phyloP scores from a whole-genome alignment of 139 green algal genomes.

The Chlamydomonas asymmetrica region DNA sequence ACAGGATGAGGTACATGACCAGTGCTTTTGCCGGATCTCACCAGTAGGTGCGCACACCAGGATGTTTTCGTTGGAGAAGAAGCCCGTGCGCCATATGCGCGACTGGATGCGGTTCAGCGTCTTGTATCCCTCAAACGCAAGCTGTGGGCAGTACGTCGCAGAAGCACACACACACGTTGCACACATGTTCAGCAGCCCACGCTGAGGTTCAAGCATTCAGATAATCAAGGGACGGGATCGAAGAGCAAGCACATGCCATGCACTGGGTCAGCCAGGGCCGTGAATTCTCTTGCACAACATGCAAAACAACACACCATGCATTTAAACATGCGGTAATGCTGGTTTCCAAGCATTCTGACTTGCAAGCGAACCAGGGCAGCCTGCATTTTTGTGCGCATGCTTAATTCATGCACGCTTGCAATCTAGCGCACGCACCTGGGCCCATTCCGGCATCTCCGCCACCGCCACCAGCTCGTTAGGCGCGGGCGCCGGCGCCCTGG shows the following conservation, averaged over 20 bases:
- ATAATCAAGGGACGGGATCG: no score
- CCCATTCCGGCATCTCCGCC: slow-evolving; percentile 77
- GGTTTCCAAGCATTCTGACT: no score
- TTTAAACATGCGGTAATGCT: no score
- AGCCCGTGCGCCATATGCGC: slow-evolving; percentile 83
- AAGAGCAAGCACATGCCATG: no score
- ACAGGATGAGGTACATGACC: no score
- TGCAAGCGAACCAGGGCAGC: no score
- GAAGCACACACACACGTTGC: not conserved
- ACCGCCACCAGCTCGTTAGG: slow-evolving; percentile 74
- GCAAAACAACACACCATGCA: not conserved
- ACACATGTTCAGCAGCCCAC: not conserved
- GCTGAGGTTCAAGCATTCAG: no score
- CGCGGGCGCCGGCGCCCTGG: slow-evolving; percentile 23
- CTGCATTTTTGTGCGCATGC: no score
- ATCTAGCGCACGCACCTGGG: slow-evolving; percentile 65
- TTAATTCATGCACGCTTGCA: no score
- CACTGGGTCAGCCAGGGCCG: no score
- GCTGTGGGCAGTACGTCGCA: slow-evolving; percentile 1
- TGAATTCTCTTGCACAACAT: no score
- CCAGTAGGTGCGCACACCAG: slow-evolving; percentile 86
- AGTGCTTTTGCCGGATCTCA: no score
- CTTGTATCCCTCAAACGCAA: slow-evolving; percentile 84
- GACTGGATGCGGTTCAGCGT: slow-evolving; percentile 94
- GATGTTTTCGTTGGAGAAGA: slow-evolving; percentile 88